A percentile compares a stretch with the other conserved stretches of the same genome.
Conservation (phyloP, 2,329 filamentous ascomycete genomes). For the Paracoccidioides brasiliensis region DNA sequence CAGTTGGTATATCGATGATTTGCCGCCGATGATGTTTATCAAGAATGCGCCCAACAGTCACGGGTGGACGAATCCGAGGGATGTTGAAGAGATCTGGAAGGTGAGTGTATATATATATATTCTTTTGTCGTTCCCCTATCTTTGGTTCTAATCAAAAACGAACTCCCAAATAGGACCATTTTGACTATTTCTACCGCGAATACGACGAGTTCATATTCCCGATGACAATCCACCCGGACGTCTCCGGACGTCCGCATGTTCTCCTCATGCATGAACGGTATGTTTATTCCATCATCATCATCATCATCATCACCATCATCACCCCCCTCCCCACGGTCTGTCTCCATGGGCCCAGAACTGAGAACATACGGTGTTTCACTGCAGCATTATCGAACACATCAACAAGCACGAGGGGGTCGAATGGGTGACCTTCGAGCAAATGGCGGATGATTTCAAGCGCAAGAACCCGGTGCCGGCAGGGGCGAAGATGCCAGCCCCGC, state of each 20-base stretch:
- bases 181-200: conserved; percentile 60
- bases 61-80: conserved; percentile 46
- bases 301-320: neutral
- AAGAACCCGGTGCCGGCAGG: conserved; percentile 46
- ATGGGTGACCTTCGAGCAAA: conserved; percentile 48
- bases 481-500: conserved; percentile 47
- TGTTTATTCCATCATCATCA: conserved; percentile 8
- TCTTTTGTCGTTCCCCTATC: neutral
- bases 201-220: conserved; percentile 67
- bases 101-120: conserved; percentile 3
- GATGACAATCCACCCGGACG: conserved; percentile 64
- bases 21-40: conserved; percentile 36
- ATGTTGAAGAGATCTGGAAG: conserved; percentile 48
- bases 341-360: neutral
- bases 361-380: neutral
- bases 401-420: conserved; percentile 43
- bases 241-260: conserved; percentile 57
- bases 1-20: conserved; percentile 33
- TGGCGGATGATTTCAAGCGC: conserved; percentile 59
- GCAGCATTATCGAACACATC: conserved; percentile 52
- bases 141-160: neutral
- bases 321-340: no score
- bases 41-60: conserved; percentile 38
- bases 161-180: conserved; percentile 47
- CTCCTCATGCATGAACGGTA: conserved; percentile 60